Base-by-base conservation (phyloP, 208 protist species). In the Crithidia fasciculata region DNA sequence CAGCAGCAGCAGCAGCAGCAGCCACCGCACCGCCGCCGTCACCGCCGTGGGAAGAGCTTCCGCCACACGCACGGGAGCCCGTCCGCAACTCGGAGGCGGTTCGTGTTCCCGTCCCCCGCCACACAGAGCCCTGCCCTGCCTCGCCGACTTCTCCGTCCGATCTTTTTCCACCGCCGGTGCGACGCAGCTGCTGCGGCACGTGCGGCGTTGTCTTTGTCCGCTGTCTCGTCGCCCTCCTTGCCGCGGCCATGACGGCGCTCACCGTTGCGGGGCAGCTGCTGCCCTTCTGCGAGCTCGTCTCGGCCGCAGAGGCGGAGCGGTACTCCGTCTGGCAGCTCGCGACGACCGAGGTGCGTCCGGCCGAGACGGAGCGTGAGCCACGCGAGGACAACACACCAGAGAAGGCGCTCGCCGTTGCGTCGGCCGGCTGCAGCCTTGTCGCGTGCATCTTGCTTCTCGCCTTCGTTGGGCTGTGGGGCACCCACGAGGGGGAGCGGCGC, bases 341-440 rank as follows among this genome's bases (percentile, higher is more conserved):
- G 3, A 47, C 8, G 50, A 43, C 28, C 3, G 54, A 47, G 39
- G 12, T 4, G 37, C 52, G n/a, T 4, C 28, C 13, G 7, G 37
- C 2, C 13, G 54, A 44, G 50, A 57, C 62, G 37, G 36, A 57
- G 49, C 50, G 37, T 2, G 50, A 58, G 12, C 49, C 5, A 12
- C 63, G 63, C 6, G 63, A 69, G 39, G 63, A 57, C 63, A 69
- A 59, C 40, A 16, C 50, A 3, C 39, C n/a, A 4, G 63, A 69
- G 40, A 69, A 57, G 63, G 39, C 36, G 2, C 58, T 69, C 37
- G 19, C 50, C 49, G 36, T 69, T 8, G 6, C 58, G 19, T 47
- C 50, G 2, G 63, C 40, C 15, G 50, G 7, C 8, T n/a, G 43
- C 63, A 49, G 52, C 40, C n/a, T 59, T 16, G 16, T 69, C n/a